Conservation (phyloP, 805 yeast genomes). For the Candida koratica region DNA sequence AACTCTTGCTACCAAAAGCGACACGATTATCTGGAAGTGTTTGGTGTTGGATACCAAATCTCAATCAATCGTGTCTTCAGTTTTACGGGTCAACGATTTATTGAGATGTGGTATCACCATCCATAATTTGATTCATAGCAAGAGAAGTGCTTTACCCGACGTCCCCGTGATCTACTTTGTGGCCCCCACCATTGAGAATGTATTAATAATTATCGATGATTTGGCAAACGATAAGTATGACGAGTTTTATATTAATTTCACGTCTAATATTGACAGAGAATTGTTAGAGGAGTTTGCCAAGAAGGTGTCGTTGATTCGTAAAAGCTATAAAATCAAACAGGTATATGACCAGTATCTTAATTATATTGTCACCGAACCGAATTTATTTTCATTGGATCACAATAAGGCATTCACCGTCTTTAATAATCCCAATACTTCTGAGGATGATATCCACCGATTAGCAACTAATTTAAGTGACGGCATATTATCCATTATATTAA, state of each 20-base stretch:
- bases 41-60: constrained; percentile 77
- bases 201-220: constrained; percentile 67
- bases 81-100: constrained; percentile 87
- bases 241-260: constrained; percentile 78
- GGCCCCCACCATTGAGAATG: constrained; percentile 78
- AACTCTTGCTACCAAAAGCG: constrained; percentile 52
- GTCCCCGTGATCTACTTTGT: constrained; percentile 93
- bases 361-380: constrained; percentile 89
- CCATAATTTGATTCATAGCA: constrained; percentile 69
- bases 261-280: constrained; percentile 71
- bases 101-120: constrained; percentile 88
- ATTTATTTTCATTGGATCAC: constrained; percentile 75
- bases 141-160: constrained; percentile 82
- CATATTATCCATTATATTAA: constrained; percentile 66
- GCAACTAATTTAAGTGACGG: constrained; percentile 78
- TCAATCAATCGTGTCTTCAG: constrained; percentile 82
- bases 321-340: constrained; percentile 71
- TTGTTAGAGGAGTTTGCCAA: constrained; percentile 86
- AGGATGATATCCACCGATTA: constrained; percentile 62
- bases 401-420: constrained; percentile 62
- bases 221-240: constrained; percentile 72
- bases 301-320: constrained; percentile 68
- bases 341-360: constrained; percentile 93
- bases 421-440: constrained; percentile 68
- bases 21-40: constrained; percentile 86